Evolutionary conservation across 2,329 filamentous ascomycete genomes (phyloP), one percentile per base, ranked within the genome.

Genomic region (Calcarisporium arbuscula): DNA sequence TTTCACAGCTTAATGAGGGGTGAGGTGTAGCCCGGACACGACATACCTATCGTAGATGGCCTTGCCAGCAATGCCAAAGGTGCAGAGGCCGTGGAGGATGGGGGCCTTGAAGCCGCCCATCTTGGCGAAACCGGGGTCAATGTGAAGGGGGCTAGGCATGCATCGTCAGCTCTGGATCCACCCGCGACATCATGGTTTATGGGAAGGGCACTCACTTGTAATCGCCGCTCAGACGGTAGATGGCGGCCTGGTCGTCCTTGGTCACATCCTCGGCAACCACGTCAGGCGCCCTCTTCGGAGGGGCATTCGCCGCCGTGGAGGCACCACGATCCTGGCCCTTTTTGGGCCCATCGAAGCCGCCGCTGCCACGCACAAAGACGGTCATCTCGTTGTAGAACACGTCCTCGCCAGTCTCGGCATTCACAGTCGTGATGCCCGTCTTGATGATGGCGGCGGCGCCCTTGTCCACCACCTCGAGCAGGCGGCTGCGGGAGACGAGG

Each of bases 381-480:
- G 84, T 90, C 44, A 77, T 78, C 63, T 98, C 92, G 64, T 95
- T 96, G 72, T 96, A 96, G 68, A 96, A 96, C 45, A 98, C 67
- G 40, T 94, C 84, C 58, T 94, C 85, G 49, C 87, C 86, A 1
- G 80, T 92, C 47, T 77, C 80, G 39, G 85, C 86, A 56, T 95
- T 80, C 58, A 87, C 80, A 29, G 92, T 96, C 21, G 81, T 85
- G 48, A 82, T 80, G 44, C 84, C 86, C 15, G 74, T 79, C 53
- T 89, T 83, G 36, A 94, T 77, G 36, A 96, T 72, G 41, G 87
- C 89, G 14, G 89, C 88, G 47, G 77, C 82, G 52, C 90, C 90
- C 75, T 96, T 98, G 70, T 98, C 92, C 30, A 95, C 77, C 8
- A 96, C 90, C 60, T 98, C 92, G 42, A 98, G 77, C 38, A 98